Base-by-base conservation (phyloP, 768 basidiomycete genomes). In the Kwoniella sp. region DNA sequence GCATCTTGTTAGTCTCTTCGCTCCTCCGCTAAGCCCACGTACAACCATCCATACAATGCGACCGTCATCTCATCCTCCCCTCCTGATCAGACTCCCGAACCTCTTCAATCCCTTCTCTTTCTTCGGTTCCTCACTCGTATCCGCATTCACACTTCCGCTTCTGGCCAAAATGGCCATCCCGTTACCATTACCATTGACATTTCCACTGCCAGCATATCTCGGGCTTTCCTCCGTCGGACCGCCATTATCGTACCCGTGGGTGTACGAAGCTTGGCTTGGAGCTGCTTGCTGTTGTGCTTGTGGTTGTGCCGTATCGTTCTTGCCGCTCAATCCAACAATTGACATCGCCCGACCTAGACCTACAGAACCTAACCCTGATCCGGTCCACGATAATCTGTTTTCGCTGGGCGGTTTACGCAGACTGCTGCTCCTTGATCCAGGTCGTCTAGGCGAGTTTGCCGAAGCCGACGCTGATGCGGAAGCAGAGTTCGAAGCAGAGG, bases 51-150 rank as follows among this genome's bases (percentile, higher is more conserved):
- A n/a, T n/a, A n/a, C n/a, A n/a, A n/a, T n/a, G n/a, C n/a, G n/a
- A 7, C 41, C 15, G 41, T 9, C 8, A 45, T 23, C 9, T 29
- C n/a, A 61, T 55, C 55, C 26, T 51, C 45, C 53, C 41, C 70
- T 37, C 50, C 67, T 61, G 45, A 75, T 66, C 50, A 75, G 54
- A 61, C 72, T 75, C 15, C 74, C 68, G 38, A 73, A 66, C 31
- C 74, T 69, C 38, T 63, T 69, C 61, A 75, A 55, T 22, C 68
- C 54, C 37, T 61, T 66, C 50, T 61, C 63, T 55, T 63, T 63
- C 50, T 68, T 67, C 51, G 20, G 45, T 52, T 41, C 52, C 4
- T n/a, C 38, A 20, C 25, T 41, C 7, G 8, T 29, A 55, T 17
- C 58, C 20, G 8, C 41, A 55, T 17, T 61, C 20, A 60, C 64